These are phyloP conservation scores for Starmerella floricola DNA, from an alignment of 805 yeast genomes.

Conservation along the genomic window DNA sequence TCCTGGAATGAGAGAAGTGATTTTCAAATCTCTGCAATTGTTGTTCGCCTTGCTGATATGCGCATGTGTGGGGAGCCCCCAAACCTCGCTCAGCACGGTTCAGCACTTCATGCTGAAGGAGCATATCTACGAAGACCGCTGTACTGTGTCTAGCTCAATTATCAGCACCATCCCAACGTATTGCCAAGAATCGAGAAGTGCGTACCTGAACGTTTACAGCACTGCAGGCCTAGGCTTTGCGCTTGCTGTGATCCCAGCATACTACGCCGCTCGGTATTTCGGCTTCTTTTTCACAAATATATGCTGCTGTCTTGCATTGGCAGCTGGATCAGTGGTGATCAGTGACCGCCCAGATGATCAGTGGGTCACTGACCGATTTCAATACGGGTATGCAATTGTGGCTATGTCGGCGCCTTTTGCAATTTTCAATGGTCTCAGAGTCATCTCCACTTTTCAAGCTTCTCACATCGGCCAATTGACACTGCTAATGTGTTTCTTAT, in stretches of 20 bases:
- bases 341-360: slow-evolving; percentile 12
- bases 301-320: slow-evolving; percentile 16
- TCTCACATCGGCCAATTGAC: background rate
- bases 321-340: slow-evolving; percentile 20
- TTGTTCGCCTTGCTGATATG: slow-evolving; percentile 14
- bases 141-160: slow-evolving; percentile 10
- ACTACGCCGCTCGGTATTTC: slow-evolving; percentile 11
- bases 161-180: background rate
- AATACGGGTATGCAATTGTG: slow-evolving; percentile 17
- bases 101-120: slow-evolving; percentile 18
- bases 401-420: slow-evolving; percentile 20
- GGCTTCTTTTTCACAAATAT: slow-evolving; percentile 19
- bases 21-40: slow-evolving; percentile 5
- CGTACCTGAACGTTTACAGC: slow-evolving; percentile 14
- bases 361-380: slow-evolving; percentile 16
- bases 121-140: slow-evolving; percentile 21
- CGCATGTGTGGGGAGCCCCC: slow-evolving; percentile 18
- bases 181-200: slow-evolving; percentile 18
- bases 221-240: slow-evolving; percentile 12
- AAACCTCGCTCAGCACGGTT: slow-evolving; percentile 16
- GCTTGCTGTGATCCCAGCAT: slow-evolving; percentile 15
- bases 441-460: background rate
- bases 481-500: slow-evolving; percentile 2
- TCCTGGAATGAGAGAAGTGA: background rate
- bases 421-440: slow-evolving; percentile 6